Conservation (phyloP, 495 filamentous ascomycete genomes). For the Tuber indicum region DNA sequence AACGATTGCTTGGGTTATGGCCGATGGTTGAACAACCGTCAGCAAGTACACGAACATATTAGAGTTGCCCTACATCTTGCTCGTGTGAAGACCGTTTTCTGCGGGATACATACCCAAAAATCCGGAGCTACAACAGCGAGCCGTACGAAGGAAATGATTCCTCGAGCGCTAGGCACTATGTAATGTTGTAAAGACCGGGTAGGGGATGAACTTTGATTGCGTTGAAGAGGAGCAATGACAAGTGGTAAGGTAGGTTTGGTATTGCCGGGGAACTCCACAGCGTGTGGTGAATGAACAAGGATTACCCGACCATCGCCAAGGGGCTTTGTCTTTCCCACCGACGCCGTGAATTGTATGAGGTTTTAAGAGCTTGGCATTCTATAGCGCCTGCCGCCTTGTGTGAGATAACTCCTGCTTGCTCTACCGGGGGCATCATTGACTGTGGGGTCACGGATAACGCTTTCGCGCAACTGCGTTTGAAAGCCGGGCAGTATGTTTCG, state of each 20-base stretch:
- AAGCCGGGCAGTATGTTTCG: conserved; percentile 79
- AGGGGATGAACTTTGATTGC: background rate
- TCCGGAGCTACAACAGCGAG: background rate
- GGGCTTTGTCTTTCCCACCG: background rate
- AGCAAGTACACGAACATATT: conserved; percentile 97
- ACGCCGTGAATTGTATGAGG: background rate
- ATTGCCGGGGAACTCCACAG: background rate
- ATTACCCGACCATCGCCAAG: background rate
- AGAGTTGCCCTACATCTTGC: conserved; percentile 82
- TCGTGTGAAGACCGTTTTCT: conserved; percentile 43
- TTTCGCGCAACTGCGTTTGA: conserved; percentile 82
- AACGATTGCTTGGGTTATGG: conserved; percentile 79
- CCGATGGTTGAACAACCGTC: conserved; percentile 84
- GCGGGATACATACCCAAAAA: conserved; percentile 13
- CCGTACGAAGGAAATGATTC: background rate
- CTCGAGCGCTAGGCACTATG: background rate
- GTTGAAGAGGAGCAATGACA: background rate
- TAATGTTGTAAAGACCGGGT: background rate
- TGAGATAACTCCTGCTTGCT: background rate
- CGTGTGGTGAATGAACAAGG: background rate
- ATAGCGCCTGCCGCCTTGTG: background rate
- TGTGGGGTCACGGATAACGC: conserved; percentile 61
- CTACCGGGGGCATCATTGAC: conserved; percentile 3
- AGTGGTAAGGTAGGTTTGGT: background rate
- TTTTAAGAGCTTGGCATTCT: background rate